Conservation (phyloP, 208 protist genomes). For the Trypanosoma caninum region DNA sequence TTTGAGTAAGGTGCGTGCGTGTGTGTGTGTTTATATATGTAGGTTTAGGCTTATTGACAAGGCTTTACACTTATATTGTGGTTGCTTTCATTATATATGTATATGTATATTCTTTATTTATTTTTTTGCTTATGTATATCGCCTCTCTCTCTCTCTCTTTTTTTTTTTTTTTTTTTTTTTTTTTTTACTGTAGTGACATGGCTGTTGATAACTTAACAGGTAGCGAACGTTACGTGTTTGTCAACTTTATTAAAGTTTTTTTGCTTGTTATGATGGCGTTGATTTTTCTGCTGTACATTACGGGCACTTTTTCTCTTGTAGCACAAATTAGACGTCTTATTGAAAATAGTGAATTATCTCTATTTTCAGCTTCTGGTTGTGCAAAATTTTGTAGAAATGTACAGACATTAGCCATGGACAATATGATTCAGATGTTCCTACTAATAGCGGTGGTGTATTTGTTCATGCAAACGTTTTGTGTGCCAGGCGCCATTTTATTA, state of each 20-base stretch:
- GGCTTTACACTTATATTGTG: background rate
- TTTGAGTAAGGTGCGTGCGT: no score
- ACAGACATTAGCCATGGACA: slow-evolving; percentile 21
- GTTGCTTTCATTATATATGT: slow-evolving; percentile 1
- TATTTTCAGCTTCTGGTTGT: slow-evolving; percentile 40
- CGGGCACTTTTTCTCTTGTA: slow-evolving; percentile 34
- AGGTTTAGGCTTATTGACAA: background rate
- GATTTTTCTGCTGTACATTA: slow-evolving; percentile 32
- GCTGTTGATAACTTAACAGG: slow-evolving; percentile 24
- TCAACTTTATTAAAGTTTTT: slow-evolving; percentile 18
- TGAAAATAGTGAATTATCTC: slow-evolving; percentile 23
- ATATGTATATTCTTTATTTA: slow-evolving; percentile 19
- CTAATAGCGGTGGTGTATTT: slow-evolving; percentile 55
- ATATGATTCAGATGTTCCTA: slow-evolving; percentile 39
- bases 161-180: slow-evolving; percentile 1
- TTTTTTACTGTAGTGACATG: background rate
- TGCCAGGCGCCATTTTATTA: slow-evolving; percentile 86
- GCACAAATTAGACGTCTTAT: slow-evolving; percentile 25
- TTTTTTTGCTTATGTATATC: slow-evolving; percentile 3
- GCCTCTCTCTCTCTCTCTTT: background rate
- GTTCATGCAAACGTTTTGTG: slow-evolving; percentile 82
- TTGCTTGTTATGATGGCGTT: slow-evolving; percentile 7
- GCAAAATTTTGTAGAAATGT: slow-evolving; percentile 34
- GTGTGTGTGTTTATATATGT: background rate
- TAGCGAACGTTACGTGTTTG: background rate